Evolutionary conservation across 176 grass and related monocot genomes (phyloP).

Genomic region (Zizania latifolia): DNA sequence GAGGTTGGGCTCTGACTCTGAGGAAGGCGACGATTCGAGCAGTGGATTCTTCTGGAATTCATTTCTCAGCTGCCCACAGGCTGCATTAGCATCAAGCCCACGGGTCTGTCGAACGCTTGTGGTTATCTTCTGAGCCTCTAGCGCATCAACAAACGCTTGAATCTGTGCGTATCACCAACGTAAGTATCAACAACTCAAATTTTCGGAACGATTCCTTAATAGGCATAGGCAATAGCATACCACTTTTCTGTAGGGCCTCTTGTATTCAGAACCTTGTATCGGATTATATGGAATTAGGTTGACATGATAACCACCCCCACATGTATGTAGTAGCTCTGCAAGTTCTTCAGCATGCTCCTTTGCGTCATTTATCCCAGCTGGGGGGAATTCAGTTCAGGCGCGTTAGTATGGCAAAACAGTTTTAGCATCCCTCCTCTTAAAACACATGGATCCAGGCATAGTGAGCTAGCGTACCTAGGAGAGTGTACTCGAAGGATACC

Average conservation of each 20-base stretch:
- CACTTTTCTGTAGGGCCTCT: constrained; percentile 90
- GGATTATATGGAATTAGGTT: constrained; percentile 96
- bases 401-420: not conserved
- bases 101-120: constrained; percentile 78
- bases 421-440: not conserved
- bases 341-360: constrained; percentile 68
- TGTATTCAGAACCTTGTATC: constrained; percentile 83
- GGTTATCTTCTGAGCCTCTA: constrained; percentile 69
- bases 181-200: not conserved
- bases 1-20: constrained; percentile 29
- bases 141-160: constrained; percentile 53
- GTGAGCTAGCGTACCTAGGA: constrained; percentile 64
- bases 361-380: constrained; percentile 88
- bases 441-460: not conserved
- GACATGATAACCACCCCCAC: constrained; percentile 81
- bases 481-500: constrained; percentile 89
- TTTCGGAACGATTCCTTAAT: not conserved
- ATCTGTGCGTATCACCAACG: constrained; percentile 28
- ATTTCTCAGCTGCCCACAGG: constrained; percentile 89
- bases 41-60: constrained; percentile 80
- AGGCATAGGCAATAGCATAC: constrained; percentile 26
- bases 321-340: constrained; percentile 49
- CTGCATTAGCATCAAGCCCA: constrained; percentile 91
- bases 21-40: constrained; percentile 13
- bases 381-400: not conserved